These are phyloP conservation scores for Micractinium sp. DNA, from an alignment of 139 green algal genomes.

Conservation along the genomic window DNA sequence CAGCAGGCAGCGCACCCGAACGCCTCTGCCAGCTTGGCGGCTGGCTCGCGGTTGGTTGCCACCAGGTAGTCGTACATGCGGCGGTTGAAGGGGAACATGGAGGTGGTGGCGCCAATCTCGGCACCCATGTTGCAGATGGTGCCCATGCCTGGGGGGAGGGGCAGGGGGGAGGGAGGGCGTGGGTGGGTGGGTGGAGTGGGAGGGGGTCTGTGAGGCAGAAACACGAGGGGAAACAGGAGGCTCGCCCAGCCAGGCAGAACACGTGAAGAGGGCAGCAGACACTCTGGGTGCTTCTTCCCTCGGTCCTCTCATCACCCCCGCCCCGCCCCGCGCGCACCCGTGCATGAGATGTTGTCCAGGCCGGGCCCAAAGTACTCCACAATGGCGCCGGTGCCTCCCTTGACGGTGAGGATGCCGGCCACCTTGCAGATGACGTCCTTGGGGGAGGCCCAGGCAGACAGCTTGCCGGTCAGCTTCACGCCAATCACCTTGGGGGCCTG, in stretches of 20 bases:
- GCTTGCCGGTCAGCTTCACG: conserved; percentile 89
- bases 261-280: too few relatives aligned
- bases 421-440: conserved; percentile 98
- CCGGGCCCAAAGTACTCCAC: conserved; percentile 95
- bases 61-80: conserved; percentile 93
- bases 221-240: too few relatives aligned
- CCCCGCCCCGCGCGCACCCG: conserved; percentile 39
- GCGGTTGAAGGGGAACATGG: conserved; percentile 95
- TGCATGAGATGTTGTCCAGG: conserved; percentile 91
- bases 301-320: too few relatives aligned
- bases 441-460: conserved; percentile 88
- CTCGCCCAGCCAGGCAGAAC: too few relatives aligned
- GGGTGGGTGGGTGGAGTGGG: not conserved
- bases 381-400: conserved; percentile 95
- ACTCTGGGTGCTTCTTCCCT: too few relatives aligned
- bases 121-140: conserved; percentile 99
- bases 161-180: not conserved
- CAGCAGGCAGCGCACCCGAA: conserved; percentile 66
- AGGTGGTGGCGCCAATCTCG: conserved; percentile 96
- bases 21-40: conserved; percentile 65
- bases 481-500: conserved; percentile 86
- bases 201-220: not conserved
- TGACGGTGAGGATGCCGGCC: conserved; percentile 94
- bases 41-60: conserved; percentile 72
- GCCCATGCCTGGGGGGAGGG: conserved; percentile 69